Percentiles rank a stretch among this genome's conserved stretches.
Evolutionary conservation across 495 filamentous ascomycete genomes (phyloP).

Genomic region (Cercophora newfieldiana): DNA sequence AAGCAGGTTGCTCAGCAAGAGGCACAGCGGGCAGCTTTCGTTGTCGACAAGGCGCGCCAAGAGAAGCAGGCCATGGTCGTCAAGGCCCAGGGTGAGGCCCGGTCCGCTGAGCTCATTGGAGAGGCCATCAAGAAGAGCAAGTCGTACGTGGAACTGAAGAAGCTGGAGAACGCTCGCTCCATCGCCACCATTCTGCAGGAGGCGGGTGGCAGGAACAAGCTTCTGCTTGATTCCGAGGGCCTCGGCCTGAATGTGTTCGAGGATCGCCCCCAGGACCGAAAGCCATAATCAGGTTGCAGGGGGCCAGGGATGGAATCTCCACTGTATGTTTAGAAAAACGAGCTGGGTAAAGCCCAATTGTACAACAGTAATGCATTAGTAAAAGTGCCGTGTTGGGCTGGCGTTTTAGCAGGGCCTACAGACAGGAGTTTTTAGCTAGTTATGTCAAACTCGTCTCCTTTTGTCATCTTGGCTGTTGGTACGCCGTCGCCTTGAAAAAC

Average conservation of each 20-base stretch:
- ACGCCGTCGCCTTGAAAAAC: too few species aligned
- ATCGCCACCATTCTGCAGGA: conserved; percentile 85
- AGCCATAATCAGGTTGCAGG: conserved; percentile 28
- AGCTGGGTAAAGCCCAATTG: background rate
- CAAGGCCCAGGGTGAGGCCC: conserved; percentile 97
- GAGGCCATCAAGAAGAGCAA: conserved; percentile 99
- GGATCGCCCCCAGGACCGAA: conserved; percentile 46
- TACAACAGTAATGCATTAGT: background rate
- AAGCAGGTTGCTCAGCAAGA: conserved; percentile 99
- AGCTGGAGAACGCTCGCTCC: conserved; percentile 91
- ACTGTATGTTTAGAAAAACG: conserved; percentile 41
- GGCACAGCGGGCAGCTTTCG: conserved; percentile 93
- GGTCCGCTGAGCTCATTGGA: conserved; percentile 95
- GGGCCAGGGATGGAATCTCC: conserved; percentile 40
- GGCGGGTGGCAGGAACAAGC: conserved; percentile 85
- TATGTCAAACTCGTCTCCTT: too few species aligned
- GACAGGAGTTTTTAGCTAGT: too few species aligned
- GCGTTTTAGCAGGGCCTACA: too few species aligned
- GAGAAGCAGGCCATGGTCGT: conserved; percentile 99
- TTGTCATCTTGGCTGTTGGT: too few species aligned
- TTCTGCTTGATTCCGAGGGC: conserved; percentile 86
- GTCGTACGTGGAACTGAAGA: conserved; percentile 92
- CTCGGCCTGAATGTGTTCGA: conserved; percentile 87
- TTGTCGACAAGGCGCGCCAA: conserved; percentile 97
- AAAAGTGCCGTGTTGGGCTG: background rate